These are phyloP conservation scores for Primulina tabacum DNA, from an alignment of 257 asterid genomes.

Conservation along the genomic window DNA sequence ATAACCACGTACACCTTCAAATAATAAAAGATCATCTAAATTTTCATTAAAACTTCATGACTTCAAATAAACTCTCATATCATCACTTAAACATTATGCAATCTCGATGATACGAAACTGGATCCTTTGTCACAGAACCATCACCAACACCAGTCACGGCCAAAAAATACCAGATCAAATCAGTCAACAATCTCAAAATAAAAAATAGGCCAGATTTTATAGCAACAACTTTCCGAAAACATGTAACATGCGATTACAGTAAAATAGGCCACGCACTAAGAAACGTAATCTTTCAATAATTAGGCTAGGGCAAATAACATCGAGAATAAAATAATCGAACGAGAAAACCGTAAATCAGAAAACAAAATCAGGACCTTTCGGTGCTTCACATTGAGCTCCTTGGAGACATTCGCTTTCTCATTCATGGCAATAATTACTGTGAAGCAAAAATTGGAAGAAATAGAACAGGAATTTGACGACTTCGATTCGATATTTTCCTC, in stretches of 20 bases:
- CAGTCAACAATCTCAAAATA: constrained; percentile 9
- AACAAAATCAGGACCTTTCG: constrained; percentile 58
- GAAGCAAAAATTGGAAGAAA: constrained; percentile 26
- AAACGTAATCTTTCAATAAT: constrained; percentile 15
- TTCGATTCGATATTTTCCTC: constrained; percentile 32
- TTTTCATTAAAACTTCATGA: constrained; percentile 28
- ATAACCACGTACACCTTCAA: neutral
- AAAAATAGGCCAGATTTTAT: constrained; percentile 1
- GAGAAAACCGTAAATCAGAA: constrained; percentile 2
- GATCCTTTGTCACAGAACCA: neutral
- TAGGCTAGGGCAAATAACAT: constrained; percentile 10
- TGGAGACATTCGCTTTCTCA: constrained; percentile 89
- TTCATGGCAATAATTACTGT: constrained; percentile 55
- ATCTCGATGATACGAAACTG: neutral
- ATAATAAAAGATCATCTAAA: neutral
- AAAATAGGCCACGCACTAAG: constrained; percentile 10
- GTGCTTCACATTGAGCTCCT: constrained; percentile 94
- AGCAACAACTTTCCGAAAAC: neutral
- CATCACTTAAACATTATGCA: neutral
- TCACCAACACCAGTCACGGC: constrained; percentile 8
- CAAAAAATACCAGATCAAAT: constrained; percentile 6
- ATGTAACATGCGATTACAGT: neutral
- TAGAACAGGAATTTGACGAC: constrained; percentile 18
- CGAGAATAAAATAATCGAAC: constrained; percentile 13
- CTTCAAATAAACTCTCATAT: neutral